phyloP scores from a whole-genome alignment of 1,284 basidiomycete species.

The Ustilago cynodontis region DNA sequence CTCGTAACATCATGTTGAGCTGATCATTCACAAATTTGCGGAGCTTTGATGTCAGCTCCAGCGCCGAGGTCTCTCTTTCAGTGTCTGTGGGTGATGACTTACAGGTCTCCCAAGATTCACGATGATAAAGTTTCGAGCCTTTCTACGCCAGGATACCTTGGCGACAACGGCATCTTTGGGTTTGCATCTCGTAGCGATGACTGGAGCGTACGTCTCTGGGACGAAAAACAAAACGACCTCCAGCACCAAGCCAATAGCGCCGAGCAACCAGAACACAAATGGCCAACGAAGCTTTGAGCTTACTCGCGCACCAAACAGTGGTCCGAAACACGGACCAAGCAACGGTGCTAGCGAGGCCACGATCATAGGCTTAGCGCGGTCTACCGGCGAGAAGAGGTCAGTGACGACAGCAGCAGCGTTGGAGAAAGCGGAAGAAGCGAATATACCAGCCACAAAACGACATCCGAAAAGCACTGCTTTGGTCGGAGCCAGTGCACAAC shows the following conservation, averaged over 20 bases:
- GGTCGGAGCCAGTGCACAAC: conserved; percentile 31
- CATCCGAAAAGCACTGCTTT: conserved; percentile 31
- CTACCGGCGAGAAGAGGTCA: conserved; percentile 38
- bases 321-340: conserved; percentile 40
- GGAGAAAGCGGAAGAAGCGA: conserved; percentile 46
- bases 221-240: conserved; percentile 25
- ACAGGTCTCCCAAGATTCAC: conserved; percentile 40
- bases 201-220: conserved; percentile 40
- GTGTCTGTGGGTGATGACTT: conserved; percentile 7
- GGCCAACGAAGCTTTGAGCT: conserved; percentile 26
- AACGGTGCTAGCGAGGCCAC: conserved; percentile 30
- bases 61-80: too few species aligned
- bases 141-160: conserved; percentile 5
- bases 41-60: too few species aligned
- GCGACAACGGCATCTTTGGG: not conserved
- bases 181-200: conserved; percentile 5
- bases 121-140: conserved; percentile 11
- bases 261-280: conserved; percentile 38
- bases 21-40: not conserved
- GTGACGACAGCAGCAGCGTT: conserved; percentile 47
- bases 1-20: conserved; percentile 46
- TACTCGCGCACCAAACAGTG: conserved; percentile 31
- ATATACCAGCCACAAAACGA: conserved; percentile 42
- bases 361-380: conserved; percentile 39
- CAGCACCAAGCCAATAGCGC: conserved; percentile 20